Base-by-base conservation (phyloP, 345 rosid genomes). In the Hibiscus syriacus region DNA sequence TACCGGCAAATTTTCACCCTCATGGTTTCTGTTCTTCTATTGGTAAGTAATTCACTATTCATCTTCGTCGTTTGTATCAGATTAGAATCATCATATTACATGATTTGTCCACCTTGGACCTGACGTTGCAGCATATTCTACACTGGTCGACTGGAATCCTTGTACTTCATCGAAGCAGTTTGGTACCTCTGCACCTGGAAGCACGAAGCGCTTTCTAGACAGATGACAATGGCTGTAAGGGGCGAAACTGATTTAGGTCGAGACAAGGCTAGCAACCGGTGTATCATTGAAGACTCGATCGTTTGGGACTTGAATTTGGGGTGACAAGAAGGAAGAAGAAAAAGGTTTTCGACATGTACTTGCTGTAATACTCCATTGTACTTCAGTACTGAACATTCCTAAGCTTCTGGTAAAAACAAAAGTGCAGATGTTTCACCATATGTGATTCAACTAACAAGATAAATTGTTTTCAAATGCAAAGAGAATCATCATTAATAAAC, bases 41-140 rank as follows among this genome's bases (percentile, higher is more conserved):
- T 94, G 92, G 96, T 90, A 83, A 85, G 96, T n/a, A 55, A 77
- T 72, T 67, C 10, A 29, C 20, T 22, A 54, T 75, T 71, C 67
- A 39, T 70, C 50, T 61, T 62, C 39, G 17, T 20, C 56, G 56
- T 48, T 55, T 66, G 50, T 27, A 64, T 80, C 56, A 54, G 61
- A 74, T 64, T 56, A 12, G 66, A 38, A 38, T 36, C 14, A 60
- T 19, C 43, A 4, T 19, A 25, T 30, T 81, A 74, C 80, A 61
- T 77, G 74, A 72, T 76, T 80, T 78, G 75, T 83, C 79, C 77
- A 55, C 66, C 72, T 76, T 81, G 85, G 81, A 74, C 77, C 82
- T 87, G 91, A 80, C 81, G 73, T 83, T 89, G 95, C 92, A 91
- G 97, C 97, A 91, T 82, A 89, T 87, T 73, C 78, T 94, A 75